phyloP scores from a whole-genome alignment of 306 rosid species.

The Dalbergia cultrata region DNA sequence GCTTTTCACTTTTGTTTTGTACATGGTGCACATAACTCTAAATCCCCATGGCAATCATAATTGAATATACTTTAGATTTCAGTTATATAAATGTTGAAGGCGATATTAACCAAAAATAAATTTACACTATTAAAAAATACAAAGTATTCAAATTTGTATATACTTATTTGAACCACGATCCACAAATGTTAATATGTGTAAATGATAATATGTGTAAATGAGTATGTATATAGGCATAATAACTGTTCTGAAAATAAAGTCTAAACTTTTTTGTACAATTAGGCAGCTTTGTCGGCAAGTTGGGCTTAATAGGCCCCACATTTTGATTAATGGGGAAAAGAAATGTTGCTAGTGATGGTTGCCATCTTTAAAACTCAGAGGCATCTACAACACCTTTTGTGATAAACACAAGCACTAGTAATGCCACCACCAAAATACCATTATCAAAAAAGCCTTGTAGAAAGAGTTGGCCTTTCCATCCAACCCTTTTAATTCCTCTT shows the following conservation, averaged over 20 bases:
- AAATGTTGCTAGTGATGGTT: conserved; percentile 41
- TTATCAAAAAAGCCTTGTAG: conserved; percentile 53
- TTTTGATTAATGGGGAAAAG: conserved; percentile 38
- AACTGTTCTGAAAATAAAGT: too few species aligned
- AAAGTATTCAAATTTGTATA: too few species aligned
- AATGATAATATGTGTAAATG: too few species aligned
- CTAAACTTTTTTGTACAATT: conserved; percentile 39
- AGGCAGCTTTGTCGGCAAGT: conserved; percentile 70
- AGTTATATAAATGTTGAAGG: too few species aligned
- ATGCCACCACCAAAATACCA: conserved; percentile 58
- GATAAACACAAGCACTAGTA: conserved; percentile 77
- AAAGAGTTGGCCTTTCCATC: conserved; percentile 44
- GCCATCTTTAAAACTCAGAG: conserved; percentile 53
- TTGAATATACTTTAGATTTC: too few species aligned
- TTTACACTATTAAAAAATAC: too few species aligned
- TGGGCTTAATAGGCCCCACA: conserved; percentile 58
- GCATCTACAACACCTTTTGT: conserved; percentile 58
- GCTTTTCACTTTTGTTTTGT: not conserved
- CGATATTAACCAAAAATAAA: too few species aligned
- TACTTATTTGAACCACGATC: too few species aligned
- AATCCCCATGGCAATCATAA: too few species aligned
- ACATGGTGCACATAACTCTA: not conserved
- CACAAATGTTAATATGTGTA: too few species aligned
- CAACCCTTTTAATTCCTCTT: conserved; percentile 41
- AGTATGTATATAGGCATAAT: too few species aligned